These are phyloP conservation scores for Cytospora leucostoma DNA, from an alignment of 2,329 filamentous ascomycete species.

Conservation along the genomic window DNA sequence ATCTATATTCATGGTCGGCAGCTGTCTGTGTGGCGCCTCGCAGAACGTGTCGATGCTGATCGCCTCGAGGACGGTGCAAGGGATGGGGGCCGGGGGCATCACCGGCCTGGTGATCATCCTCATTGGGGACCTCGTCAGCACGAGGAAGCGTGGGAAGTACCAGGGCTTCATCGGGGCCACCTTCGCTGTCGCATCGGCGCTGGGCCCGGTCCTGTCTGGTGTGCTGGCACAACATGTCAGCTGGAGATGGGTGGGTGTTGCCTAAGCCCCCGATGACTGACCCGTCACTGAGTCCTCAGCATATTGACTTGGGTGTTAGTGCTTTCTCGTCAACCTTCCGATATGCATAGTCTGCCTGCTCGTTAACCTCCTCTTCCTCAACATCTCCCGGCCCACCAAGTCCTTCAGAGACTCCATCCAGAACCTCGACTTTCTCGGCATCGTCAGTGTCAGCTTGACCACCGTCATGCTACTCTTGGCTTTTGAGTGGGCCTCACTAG, in stretches of 20 bases:
- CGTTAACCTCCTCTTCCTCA: constrained; percentile 17
- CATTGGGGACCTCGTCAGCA: constrained; percentile 17
- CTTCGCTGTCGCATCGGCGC: constrained; percentile 20
- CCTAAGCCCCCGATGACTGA: too few relatives aligned
- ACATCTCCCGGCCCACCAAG: constrained; percentile 19
- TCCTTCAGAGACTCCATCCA: not conserved
- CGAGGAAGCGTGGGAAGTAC: constrained; percentile 20
- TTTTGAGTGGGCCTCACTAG: constrained; percentile 18
- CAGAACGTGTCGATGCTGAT: constrained; percentile 20
- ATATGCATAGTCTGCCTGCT: constrained; percentile 17
- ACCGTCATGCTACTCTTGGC: constrained; percentile 12
- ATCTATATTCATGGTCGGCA: constrained; percentile 11
- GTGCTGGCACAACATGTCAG: constrained; percentile 20
- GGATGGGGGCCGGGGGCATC: constrained; percentile 10
- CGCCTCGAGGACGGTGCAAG: constrained; percentile 20
- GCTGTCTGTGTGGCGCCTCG: constrained; percentile 18
- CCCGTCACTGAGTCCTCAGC: too few relatives aligned
- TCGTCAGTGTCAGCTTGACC: constrained; percentile 2
- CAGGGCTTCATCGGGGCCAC: constrained; percentile 24
- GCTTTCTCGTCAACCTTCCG: constrained; percentile 19
- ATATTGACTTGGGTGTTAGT: constrained; percentile 9
- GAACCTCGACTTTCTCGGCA: constrained; percentile 11
- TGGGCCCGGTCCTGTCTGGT: constrained; percentile 19
- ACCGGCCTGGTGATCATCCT: constrained; percentile 20
- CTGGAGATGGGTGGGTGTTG: constrained; percentile 23